Evolutionary conservation across 2,329 filamentous ascomycete genomes (phyloP), one percentile per base, ranked within the genome.

Genomic region (Xylaria hypoxylon): DNA sequence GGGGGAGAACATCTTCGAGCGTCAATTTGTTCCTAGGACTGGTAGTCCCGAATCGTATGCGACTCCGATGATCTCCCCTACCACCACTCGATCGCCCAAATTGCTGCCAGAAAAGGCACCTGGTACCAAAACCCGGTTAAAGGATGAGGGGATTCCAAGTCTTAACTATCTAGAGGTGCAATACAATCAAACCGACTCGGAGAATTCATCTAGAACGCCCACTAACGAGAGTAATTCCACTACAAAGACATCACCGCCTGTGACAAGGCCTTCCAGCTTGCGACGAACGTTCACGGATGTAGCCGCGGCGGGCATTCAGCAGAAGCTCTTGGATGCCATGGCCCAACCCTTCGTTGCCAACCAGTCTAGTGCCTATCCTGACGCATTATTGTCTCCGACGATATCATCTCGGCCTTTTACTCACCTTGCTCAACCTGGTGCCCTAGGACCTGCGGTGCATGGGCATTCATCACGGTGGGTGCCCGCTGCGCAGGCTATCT

Each of bases 401-500:
- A 72, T 73, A n/a, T 65, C 79, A 33, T 79, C 78, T 50, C 81
- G 81, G 59, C 75, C 78, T 51, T 80, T 81, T 62, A 77, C 77
- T 42, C 80, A 79, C 19, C 75, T 78, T 19, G 74, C 79, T 59
- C 82, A 85, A 26, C 80, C 87, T 2, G 80, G 80, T 17, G 77
- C 82, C n/a, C 71, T 87, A 1, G 84, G 83, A 11, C 83, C 90
- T 17, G 83, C 86, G 10, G 86, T 92, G n/a, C 95, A 97, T 78
- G 92, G 92, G 8, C 94, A 97, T 79, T 92, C 93, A 64, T 96
- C 92, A 74, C 89, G 96, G 78, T 97, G 94, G 89, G 90, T 92
- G 15, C 94, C 94, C 7, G 92, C 93, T 47, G 92, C 95, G 5
- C 96, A 99, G 78, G 96, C 96, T 59, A 97, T 99, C 64, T 99